Evolutionary conservation across 495 filamentous ascomycete genomes (phyloP), one percentile per base, ranked within the genome.

Genomic region (Paragyromitra xinjiangensis): DNA sequence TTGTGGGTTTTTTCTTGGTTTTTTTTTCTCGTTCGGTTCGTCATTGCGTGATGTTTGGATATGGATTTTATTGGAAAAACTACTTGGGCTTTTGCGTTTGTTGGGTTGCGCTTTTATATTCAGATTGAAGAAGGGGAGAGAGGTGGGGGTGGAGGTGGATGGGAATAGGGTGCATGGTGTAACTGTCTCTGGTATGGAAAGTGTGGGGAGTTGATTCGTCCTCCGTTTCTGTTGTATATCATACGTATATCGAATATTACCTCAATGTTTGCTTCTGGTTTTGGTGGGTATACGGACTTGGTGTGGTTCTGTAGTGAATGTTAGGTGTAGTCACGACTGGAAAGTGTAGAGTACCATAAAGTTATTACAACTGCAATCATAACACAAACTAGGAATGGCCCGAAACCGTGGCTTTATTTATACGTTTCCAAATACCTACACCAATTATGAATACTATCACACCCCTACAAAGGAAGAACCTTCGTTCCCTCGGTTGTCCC

Each of bases 21-120:
- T 77, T 22, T 42, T 19, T 44, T 66, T n/a, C 22, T 48, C 22
- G 26, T 3, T 34, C 29, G 29, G 29, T 34, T 34, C 29, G 29
- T 56, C 53, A 56, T 56, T 56, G 29, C 37, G 22, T 40, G 48
- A 73, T 66, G 45, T 65, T 65, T 34, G 58, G 66, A 40, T 64
- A 76, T 75, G 53, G 51, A 26, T 55, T 55, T 59, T 75, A 44
- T 61, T 63, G 45, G 67, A 48, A 58, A 69, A 64, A 64, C 9
- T 55, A 42, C 6, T 51, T 64, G 58, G 5, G 16, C 44, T 64
- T 64, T 64, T 14, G n/a, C 34, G 37, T 56, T 78, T 64, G 29
- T 53, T 62, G 26, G 64, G 62, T 64, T 64, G 22, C 58, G 22
- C 53, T 56, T 56, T 55, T 70, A 39, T 37, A 58, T 42, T 39